phyloP scores from a whole-genome alignment of 1,139 yeast genomes.

The Nakaseomyces uthaithaninus region DNA sequence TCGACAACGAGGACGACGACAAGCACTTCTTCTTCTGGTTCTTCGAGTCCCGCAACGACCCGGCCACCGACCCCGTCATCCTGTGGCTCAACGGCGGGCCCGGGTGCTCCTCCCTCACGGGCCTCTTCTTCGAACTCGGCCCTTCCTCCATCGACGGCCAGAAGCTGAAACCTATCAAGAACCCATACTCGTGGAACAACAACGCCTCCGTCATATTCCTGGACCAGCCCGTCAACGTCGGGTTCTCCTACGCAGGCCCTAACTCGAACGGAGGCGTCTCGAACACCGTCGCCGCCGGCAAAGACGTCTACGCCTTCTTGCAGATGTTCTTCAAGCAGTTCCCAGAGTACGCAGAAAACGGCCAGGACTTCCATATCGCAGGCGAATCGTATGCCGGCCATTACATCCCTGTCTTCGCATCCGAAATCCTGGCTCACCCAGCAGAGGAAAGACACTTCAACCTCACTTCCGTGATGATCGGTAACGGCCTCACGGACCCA shows the following conservation, averaged over 20 bases:
- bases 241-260: constrained; percentile 69
- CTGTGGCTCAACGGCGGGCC: constrained; percentile 92
- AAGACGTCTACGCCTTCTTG: constrained; percentile 87
- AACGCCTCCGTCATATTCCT: constrained; percentile 86
- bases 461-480: constrained; percentile 81
- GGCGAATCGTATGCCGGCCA: constrained; percentile 99
- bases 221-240: constrained; percentile 93
- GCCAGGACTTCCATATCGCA: constrained; percentile 79
- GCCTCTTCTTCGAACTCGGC: constrained; percentile 86
- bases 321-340: constrained; percentile 84
- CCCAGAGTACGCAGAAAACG: constrained; percentile 59
- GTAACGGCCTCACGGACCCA: constrained; percentile 94
- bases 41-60: constrained; percentile 86
- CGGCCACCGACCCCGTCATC: constrained; percentile 72
- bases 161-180: constrained; percentile 60
- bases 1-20: constrained; percentile 66
- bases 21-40: constrained; percentile 83
- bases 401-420: constrained; percentile 88
- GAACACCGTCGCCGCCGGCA: constrained; percentile 80
- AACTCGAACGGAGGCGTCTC: constrained; percentile 39
- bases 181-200: constrained; percentile 80
- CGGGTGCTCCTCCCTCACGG: constrained; percentile 85
- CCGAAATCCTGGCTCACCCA: constrained; percentile 71
- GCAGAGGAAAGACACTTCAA: constrained; percentile 67
- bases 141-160: constrained; percentile 54